phyloP scores from a whole-genome alignment of 2,329 filamentous ascomycete genomes.

The Epichloe aotearoae region DNA sequence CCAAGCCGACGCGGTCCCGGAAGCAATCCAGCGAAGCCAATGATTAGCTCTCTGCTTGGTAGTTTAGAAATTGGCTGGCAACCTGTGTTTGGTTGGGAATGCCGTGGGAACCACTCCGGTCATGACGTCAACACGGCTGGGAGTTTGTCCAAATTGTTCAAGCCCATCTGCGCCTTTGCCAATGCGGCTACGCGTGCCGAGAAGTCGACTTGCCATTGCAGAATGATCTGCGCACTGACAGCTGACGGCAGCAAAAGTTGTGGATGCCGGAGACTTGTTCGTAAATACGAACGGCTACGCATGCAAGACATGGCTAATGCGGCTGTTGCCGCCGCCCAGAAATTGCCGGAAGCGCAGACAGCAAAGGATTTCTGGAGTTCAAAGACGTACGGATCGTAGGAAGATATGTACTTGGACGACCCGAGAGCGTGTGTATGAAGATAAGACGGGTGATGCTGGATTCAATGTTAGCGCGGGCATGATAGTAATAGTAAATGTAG shows the following conservation, averaged over 20 bases:
- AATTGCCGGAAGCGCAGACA: too few relatives aligned
- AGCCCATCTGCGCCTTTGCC: not conserved
- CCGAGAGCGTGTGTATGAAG: too few relatives aligned
- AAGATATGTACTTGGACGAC: too few relatives aligned
- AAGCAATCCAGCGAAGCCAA: not conserved
- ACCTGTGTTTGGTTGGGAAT: not conserved
- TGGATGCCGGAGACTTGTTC: not conserved
- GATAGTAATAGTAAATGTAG: too few relatives aligned
- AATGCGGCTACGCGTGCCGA: not conserved
- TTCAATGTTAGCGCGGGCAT: too few relatives aligned
- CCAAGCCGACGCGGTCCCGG: not conserved
- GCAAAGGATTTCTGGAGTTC: too few relatives aligned
- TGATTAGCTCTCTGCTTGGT: not conserved
- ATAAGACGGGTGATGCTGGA: too few relatives aligned
- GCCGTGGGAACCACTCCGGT: not conserved
- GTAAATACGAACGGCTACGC: not conserved
- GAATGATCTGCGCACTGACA: not conserved
- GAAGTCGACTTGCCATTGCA: not conserved
- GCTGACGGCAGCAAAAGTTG: not conserved
- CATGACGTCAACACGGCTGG: not conserved
- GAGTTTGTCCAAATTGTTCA: not conserved
- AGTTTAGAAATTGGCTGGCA: not conserved
- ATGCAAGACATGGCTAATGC: too few relatives aligned
- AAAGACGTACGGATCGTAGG: too few relatives aligned
- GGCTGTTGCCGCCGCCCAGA: too few relatives aligned